Conservation (phyloP, 2,329 filamentous ascomycete species). For the Xylaria sp. region DNA sequence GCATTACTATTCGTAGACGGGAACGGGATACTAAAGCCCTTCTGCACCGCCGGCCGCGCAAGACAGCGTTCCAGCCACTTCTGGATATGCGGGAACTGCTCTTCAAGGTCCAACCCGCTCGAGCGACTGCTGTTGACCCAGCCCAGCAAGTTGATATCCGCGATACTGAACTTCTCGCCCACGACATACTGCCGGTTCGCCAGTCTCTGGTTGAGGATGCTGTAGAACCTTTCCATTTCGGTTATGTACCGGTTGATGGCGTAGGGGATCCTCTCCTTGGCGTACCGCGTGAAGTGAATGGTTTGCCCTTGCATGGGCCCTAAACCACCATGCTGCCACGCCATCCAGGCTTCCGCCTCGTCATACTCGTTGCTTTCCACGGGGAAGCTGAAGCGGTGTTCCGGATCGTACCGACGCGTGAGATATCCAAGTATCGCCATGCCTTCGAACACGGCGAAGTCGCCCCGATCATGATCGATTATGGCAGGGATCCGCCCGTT, state of each 20-base stretch:
- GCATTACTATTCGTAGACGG: conserved; percentile 38
- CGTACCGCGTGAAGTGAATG: conserved; percentile 65
- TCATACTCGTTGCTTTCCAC: conserved; percentile 35
- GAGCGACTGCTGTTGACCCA: conserved; percentile 59
- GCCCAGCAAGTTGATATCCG: conserved; percentile 67
- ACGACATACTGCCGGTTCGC: conserved; percentile 45
- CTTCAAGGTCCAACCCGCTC: conserved; percentile 54
- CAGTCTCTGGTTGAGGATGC: conserved; percentile 64
- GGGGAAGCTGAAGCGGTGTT: conserved; percentile 61
- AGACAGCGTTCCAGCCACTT: conserved; percentile 62
- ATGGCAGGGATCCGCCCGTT: conserved; percentile 63
- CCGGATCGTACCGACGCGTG: conserved; percentile 62
- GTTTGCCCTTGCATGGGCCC: conserved; percentile 70
- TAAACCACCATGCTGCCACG: conserved; percentile 69
- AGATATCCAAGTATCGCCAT: conserved; percentile 70
- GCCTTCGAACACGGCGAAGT: conserved; percentile 66
- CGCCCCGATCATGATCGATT: conserved; percentile 58
- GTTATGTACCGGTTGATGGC: conserved; percentile 68
- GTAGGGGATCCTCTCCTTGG: conserved; percentile 65
- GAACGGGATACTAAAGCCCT: conserved; percentile 57
- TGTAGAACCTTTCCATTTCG: conserved; percentile 69
- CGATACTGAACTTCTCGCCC: conserved; percentile 59
- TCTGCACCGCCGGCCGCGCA: conserved; percentile 55
- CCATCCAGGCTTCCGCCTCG: conserved; percentile 55
- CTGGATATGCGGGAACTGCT: conserved; percentile 58